Evolutionary conservation across 805 yeast species (phyloP), one percentile per base, ranked within the genome.

Genomic region (Osmozyma mogii): DNA sequence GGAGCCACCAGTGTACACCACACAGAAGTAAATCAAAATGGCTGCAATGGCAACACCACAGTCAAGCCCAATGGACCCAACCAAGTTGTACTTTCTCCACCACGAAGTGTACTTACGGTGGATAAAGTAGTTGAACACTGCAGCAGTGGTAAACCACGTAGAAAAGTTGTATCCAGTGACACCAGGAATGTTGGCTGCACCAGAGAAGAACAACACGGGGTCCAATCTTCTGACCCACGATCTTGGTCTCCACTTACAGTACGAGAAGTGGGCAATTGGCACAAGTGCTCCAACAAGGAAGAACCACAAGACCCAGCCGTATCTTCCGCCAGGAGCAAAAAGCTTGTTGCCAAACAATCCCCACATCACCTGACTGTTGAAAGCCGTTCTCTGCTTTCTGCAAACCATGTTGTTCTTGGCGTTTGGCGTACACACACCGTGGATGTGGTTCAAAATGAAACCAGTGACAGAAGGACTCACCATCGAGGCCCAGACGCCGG

Each of bases 11-110:
- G 41, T 37, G 27, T 37, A 37, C 2, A 28, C 31, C 9, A 37
- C 33, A n/a, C 30, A 19, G 22, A 37, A 37, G 24, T 30, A 37
- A n/a, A 37, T 31, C 5, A 37, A 10, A 17, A 37, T 34, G 11
- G 31, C 37, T 7, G 41, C 41, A 13, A 37, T 34, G 12, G 38
- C 41, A 6, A 34, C 33, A 4, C 41, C 41, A 30, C 37, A 34
- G 19, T 34, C 41, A 9, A 37, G 13, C 4, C 31, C 41, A 6
- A 37, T 29, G 4, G 38, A 35, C 15, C 28, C 10, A 5, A 37
- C 30, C 25, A 34, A 29, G 18, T 34, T 34, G 27, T 37, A 37
- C 18, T 38, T 36, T 19, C 25, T 36, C 42, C 41, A 37, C 41
- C 41, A 37, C 7, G 21, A 23, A 17, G 22, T 17, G 15, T 29